Evolutionary conservation across 225 moss, liverwort and hornwort species (phyloP), one percentile per base, ranked within the genome.

Genomic region (Pseudoscleropodium purum): DNA sequence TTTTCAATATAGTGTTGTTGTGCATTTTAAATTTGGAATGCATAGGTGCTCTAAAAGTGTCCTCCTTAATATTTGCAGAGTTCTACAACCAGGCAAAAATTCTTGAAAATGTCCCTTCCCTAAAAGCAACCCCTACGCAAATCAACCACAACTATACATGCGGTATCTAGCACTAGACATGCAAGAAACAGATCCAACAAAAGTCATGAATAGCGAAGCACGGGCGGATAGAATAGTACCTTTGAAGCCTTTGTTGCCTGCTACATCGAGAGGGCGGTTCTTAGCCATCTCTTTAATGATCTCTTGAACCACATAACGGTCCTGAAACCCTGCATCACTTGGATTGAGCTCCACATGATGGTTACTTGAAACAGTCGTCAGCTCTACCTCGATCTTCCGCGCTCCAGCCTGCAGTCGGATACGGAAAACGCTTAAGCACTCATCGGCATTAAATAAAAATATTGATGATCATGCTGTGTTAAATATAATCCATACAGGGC

Each of bases 251-350:
- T 94, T 97, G 75, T 94, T 93, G 79, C 98, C 97, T 61, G 90
- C 88, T 45, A 97, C 96, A 94, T 98, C 97, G 54, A 98, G 94
- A 81, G 98, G 98, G 61, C 95, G 93, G 61, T 94, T 96, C 89
- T 94, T 97, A 37, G 97, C 96, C 96, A 98, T 97, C 80, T 96
- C 97, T 88, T 98, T 98, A 82, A 98, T 96, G 72, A 98, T 97
- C 80, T 96, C 97, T 87, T 98, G 98, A 37, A 98, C 97, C 37
- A 97, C 98, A 75, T 95, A 97, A 75, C 97, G 95, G 83, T 98
- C 98, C 92, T 96, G 98, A 88, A 96, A 98, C 27, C 98, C 97
- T 88, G 97, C 98, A 93, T 98, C 98, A 87, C 98, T 98, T 30
- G 98, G 98, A 92, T 95, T 97, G 87, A 98, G 96, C 90, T 98